Conservation (phyloP, 768 basidiomycete species). For the Suillus placidus region DNA sequence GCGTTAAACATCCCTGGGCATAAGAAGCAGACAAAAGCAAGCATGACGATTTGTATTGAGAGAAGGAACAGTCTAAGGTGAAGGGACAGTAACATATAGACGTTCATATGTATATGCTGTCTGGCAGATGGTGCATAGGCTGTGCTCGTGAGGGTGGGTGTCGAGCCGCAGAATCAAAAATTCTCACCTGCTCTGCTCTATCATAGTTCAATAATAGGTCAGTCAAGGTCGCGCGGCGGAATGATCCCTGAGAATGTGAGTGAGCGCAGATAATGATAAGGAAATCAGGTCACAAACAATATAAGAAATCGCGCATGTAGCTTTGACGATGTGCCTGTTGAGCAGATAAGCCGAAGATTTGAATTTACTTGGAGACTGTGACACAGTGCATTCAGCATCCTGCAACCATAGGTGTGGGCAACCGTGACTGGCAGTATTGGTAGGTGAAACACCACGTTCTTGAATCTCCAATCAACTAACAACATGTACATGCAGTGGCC, state of each 20-base stretch:
- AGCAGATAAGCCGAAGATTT: neutral
- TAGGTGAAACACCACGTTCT: neutral
- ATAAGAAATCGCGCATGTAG: neutral
- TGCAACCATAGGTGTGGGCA: neutral
- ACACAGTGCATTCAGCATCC: neutral
- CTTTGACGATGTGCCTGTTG: neutral
- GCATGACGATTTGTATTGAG: constrained; percentile 52
- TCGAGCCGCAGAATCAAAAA: neutral
- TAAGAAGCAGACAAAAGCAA: constrained; percentile 68
- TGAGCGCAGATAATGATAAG: neutral
- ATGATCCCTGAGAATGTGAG: neutral
- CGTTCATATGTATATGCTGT: neutral
- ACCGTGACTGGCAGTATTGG: neutral
- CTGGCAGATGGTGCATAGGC: neutral
- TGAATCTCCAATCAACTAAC: neutral
- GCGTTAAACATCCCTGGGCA: constrained; percentile 73
- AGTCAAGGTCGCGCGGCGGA: neutral
- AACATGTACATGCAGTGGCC: constrained; percentile 38
- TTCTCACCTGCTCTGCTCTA: neutral
- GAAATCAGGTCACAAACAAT: neutral
- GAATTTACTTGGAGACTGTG: neutral
- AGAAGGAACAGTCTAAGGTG: neutral
- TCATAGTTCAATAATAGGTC: neutral
- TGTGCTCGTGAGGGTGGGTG: neutral
- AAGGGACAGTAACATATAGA: too few relatives aligned